Base-by-base conservation (phyloP, 2,329 filamentous ascomycete species). In the Paecilomyces sp. region DNA sequence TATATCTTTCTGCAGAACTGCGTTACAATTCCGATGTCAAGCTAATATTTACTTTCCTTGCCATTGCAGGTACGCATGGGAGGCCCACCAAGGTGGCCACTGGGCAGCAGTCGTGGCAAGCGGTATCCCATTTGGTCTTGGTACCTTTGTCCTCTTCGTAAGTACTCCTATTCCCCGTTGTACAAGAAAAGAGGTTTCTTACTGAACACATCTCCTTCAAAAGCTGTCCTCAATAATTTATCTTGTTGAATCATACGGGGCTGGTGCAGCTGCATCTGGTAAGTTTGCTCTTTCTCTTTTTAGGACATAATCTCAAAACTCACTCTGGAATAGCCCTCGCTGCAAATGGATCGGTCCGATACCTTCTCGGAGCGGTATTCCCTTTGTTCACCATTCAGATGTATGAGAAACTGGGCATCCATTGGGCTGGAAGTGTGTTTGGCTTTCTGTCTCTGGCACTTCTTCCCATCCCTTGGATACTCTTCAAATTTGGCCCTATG, bases 41-140 rank as follows among this genome's bases (percentile, higher is more conserved):
- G 6, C 58, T 57, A 57, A 60, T 31, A 13, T 53, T 36, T 22
- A 22, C 2, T 22, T 1, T 2, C 5, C 34, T 53, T 60, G 50
- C n/a, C 13, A 54, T 57, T 57, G 41, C 50, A 60, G 58, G 58
- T 60, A 60, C 13, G 58, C 58, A 60, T 60, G 58, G 58, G 50
- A 13, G 15, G 11, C 18, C 7, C 50, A 22, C n/a, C 18, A n/a
- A 53, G 50, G 50, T 12, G 18, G 33, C 22, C 51, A 60, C 25
- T 60, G 59, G 59, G 53, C 56, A 51, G 56, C 31, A 28, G 34
- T 13, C 22, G 53, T 60, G 3, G 52, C 56, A 13, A 58, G 56
- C 53, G 59, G 59, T 24, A 58, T 60, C n/a, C 59, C 59, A 24
- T 60, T 60, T 13, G 59, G 59, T 41, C 53, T 58, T 34, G 59